These are phyloP conservation scores for Pseudoturritis turrita DNA, from an alignment of 345 rosid genomes.

Conservation along the genomic window DNA sequence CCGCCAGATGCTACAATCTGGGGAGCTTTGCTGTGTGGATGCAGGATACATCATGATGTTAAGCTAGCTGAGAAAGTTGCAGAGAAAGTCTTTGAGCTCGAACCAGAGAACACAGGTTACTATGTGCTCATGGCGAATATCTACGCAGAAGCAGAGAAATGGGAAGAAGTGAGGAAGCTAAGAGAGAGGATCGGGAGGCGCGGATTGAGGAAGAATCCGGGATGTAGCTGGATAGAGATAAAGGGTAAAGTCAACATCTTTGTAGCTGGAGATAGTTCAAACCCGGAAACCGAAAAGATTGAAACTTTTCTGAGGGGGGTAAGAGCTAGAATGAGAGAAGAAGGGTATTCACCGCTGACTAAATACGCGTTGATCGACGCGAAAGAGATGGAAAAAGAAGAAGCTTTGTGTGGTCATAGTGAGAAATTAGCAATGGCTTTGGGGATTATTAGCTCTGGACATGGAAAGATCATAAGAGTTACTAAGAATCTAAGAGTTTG, in stretches of 20 bases:
- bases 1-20: constrained; percentile 66
- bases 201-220: constrained; percentile 60
- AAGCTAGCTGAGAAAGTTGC: constrained; percentile 66
- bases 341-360: constrained; percentile 43
- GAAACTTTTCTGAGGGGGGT: constrained; percentile 41
- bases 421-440: constrained; percentile 70
- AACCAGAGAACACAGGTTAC: constrained; percentile 64
- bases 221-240: constrained; percentile 77
- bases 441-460: constrained; percentile 50
- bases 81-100: constrained; percentile 52
- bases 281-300: constrained; percentile 48
- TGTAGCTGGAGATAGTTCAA: constrained; percentile 53
- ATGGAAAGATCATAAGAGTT: constrained; percentile 52
- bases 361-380: constrained; percentile 59
- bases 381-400: constrained; percentile 63
- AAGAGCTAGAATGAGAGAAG: constrained; percentile 49
- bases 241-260: constrained; percentile 58
- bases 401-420: constrained; percentile 65
- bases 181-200: constrained; percentile 46
- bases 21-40: constrained; percentile 68
- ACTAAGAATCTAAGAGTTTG: constrained; percentile 71
- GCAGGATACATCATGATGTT: constrained; percentile 67
- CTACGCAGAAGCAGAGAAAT: constrained; percentile 66
- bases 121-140: constrained; percentile 65
- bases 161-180: constrained; percentile 57